Percentiles rank a stretch among this genome's conserved stretches.
Evolutionary conservation across 2,329 filamentous ascomycete genomes (phyloP).

Genomic region (Parafenestella ontariensis): DNA sequence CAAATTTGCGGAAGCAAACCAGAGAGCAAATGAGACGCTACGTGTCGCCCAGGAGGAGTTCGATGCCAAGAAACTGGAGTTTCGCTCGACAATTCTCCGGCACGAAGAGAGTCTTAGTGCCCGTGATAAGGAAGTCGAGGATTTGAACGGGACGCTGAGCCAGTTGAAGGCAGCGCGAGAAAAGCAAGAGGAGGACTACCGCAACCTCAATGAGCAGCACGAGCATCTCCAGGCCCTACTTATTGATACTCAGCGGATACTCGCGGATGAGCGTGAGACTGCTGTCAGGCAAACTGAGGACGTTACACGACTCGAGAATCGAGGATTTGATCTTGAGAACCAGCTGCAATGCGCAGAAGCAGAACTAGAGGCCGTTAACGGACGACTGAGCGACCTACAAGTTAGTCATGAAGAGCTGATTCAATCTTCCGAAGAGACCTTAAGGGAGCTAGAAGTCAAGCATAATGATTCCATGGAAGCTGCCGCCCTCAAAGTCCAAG

Average conservation of each 20-base stretch:
- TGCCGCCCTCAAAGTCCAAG: constrained; percentile 16
- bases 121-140: constrained; percentile 11
- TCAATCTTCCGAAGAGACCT: constrained; percentile 23
- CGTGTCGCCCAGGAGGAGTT: constrained; percentile 27
- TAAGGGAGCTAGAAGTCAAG: constrained; percentile 24
- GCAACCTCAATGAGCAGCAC: constrained; percentile 25
- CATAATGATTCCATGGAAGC: constrained; percentile 23
- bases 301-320: constrained; percentile 28
- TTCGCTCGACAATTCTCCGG: constrained; percentile 29
- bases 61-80: constrained; percentile 47
- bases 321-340: constrained; percentile 23
- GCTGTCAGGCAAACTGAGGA: constrained; percentile 23
- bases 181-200: constrained; percentile 15
- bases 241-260: constrained; percentile 25
- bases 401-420: constrained; percentile 25
- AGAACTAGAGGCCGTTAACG: constrained; percentile 20
- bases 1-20: constrained; percentile 49
- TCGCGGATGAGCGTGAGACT: constrained; percentile 29
- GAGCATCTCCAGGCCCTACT: constrained; percentile 43
- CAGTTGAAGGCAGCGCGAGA: constrained; percentile 13
- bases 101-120: constrained; percentile 23
- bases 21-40: constrained; percentile 39
- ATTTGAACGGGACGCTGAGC: constrained; percentile 11
- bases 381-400: constrained; percentile 26
- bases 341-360: constrained; percentile 25